phyloP scores from a whole-genome alignment of 2,329 filamentous ascomycete genomes.

The Coniella vitis region DNA sequence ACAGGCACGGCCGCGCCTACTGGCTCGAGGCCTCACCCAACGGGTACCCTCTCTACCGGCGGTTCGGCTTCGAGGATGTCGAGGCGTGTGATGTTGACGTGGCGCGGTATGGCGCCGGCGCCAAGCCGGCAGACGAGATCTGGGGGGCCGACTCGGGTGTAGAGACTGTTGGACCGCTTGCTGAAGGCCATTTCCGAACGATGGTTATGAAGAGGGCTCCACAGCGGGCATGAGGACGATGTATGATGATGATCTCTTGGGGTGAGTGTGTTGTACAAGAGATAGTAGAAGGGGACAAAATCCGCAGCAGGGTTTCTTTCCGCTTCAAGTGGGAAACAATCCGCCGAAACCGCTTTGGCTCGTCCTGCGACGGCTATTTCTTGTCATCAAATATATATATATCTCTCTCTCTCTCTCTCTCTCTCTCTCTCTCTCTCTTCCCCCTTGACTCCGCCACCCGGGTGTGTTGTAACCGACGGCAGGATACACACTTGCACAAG shows the following conservation, averaged over 20 bases:
- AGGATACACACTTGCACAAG: not conserved
- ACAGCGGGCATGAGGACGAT: not conserved
- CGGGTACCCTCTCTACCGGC: slow-evolving; percentile 24
- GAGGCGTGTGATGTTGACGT: slow-evolving; percentile 20
- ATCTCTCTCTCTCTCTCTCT: too few relatives aligned
- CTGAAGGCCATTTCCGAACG: slow-evolving; percentile 19
- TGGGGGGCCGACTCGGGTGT: slow-evolving; percentile 22
- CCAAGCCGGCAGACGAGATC: slow-evolving; percentile 16
- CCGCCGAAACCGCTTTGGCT: too few relatives aligned
- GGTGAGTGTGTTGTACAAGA: too few relatives aligned
- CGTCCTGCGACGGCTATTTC: too few relatives aligned
- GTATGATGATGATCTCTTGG: too few relatives aligned
- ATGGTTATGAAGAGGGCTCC: slow-evolving; percentile 23
- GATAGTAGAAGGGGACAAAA: too few relatives aligned
- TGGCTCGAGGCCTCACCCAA: slow-evolving; percentile 24
- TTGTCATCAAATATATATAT: too few relatives aligned
- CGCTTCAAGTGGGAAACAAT: too few relatives aligned
- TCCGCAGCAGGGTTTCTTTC: too few relatives aligned
- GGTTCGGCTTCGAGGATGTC: slow-evolving; percentile 22
- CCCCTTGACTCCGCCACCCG: not conserved
- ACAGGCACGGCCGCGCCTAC: slow-evolving; percentile 19
- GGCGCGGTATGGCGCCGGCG: slow-evolving; percentile 1
- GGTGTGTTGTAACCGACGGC: not conserved
- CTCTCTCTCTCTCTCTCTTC: not conserved
- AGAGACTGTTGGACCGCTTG: slow-evolving; percentile 17